These are phyloP conservation scores for Metschnikowia continentalis DNA, from an alignment of 805 yeast species.

Conservation along the genomic window DNA sequence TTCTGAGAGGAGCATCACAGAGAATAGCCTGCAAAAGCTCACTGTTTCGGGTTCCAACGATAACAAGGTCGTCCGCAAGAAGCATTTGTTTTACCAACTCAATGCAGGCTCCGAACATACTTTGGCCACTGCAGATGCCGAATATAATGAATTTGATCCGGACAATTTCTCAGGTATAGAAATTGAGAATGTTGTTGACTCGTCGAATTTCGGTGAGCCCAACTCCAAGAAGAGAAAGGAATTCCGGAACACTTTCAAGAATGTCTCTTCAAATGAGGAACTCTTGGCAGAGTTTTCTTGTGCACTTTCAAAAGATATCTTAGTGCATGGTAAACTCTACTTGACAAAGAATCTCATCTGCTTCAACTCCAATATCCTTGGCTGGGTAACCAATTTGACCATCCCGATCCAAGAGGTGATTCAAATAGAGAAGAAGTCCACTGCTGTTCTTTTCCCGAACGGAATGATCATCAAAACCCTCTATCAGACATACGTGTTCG, in stretches of 20 bases:
- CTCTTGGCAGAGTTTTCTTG: conserved; percentile 62
- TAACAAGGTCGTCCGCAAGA: conserved; percentile 20
- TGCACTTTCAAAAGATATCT: conserved; percentile 61
- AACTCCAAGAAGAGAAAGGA: conserved; percentile 48
- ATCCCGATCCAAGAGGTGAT: conserved; percentile 60
- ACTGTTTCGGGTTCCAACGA: conserved; percentile 17
- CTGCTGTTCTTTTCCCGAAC: conserved; percentile 67
- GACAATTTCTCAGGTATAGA: conserved; percentile 15
- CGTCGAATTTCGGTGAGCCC: conserved; percentile 5
- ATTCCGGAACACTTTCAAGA: conserved; percentile 56
- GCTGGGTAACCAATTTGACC: conserved; percentile 57
- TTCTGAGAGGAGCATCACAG: conserved; percentile 8
- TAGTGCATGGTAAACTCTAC: conserved; percentile 64
- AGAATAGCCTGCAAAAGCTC: conserved; percentile 15
- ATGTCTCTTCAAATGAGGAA: conserved; percentile 46
- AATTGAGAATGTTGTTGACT: conserved; percentile 9
- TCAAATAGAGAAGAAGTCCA: conserved; percentile 59
- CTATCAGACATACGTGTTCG: conserved; percentile 60
- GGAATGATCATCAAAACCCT: conserved; percentile 61
- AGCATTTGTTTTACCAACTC: conserved; percentile 15
- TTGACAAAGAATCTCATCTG: conserved; percentile 52
- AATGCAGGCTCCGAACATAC: conserved; percentile 12
- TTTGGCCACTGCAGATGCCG: conserved; percentile 14
- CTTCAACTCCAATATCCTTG: conserved; percentile 65
- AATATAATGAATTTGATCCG: conserved; percentile 11